These are phyloP conservation scores for Pseudopithomyces chartarum DNA, from an alignment of 2,329 filamentous ascomycete genomes.

Conservation along the genomic window DNA sequence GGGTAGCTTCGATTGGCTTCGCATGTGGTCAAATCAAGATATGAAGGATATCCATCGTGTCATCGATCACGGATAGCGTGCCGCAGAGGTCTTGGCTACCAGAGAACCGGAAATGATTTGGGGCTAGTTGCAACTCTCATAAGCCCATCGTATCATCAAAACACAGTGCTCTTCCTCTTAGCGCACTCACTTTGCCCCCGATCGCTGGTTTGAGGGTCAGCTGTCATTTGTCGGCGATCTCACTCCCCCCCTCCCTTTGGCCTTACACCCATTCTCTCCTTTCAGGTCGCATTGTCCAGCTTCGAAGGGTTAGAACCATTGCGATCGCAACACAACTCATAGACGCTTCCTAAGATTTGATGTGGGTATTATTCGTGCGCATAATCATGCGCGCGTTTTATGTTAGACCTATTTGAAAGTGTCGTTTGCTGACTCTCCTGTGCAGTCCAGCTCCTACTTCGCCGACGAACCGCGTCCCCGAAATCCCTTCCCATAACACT, in stretches of 20 bases:
- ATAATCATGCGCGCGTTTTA: not conserved
- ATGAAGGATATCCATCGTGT: slow-evolving; percentile 2
- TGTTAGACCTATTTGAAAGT: not conserved
- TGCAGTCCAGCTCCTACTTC: not conserved
- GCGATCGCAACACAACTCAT: not conserved
- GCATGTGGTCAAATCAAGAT: not conserved
- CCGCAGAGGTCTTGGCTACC: slow-evolving; percentile 5
- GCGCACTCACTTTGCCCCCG: not conserved
- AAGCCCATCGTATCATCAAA: slow-evolving; percentile 7
- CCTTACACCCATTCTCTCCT: not conserved
- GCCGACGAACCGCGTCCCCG: not conserved
- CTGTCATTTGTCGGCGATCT: not conserved
- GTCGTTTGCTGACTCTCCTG: not conserved
- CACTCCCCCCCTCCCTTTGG: not conserved
- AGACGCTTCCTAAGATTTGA: not conserved
- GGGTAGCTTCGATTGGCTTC: not conserved
- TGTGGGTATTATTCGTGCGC: not conserved
- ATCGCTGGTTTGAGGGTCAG: not conserved
- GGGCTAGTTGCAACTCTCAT: slow-evolving; percentile 7
- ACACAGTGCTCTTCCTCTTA: not conserved
- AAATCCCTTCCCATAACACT: not conserved
- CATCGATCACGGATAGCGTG: slow-evolving; percentile 3
- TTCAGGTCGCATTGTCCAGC: not conserved
- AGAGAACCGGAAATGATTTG: not conserved
- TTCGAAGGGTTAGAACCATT: not conserved